Conservation (phyloP, 2,329 filamentous ascomycete species). For the Penicillium sp. region DNA sequence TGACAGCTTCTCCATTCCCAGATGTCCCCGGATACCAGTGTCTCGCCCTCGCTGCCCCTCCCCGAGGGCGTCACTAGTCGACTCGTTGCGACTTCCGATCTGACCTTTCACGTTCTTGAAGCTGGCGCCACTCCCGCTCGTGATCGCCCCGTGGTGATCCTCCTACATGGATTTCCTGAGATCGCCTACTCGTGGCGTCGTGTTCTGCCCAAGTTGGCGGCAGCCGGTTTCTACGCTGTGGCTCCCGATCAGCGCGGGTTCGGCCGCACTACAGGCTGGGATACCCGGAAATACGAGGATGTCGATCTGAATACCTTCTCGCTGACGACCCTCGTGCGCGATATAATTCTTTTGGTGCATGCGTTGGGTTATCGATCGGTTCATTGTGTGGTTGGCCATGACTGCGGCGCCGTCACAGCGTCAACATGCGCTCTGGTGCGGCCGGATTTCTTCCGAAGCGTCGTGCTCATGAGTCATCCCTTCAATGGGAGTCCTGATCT, state of each 20-base stretch:
- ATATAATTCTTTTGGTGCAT: constrained; percentile 65
- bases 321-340: constrained; percentile 63
- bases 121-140: constrained; percentile 50
- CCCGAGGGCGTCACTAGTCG: constrained; percentile 60
- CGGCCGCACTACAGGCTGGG: constrained; percentile 67
- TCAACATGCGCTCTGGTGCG: constrained; percentile 64
- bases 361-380: constrained; percentile 64
- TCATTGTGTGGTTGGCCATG: constrained; percentile 66
- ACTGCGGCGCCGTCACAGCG: constrained; percentile 67
- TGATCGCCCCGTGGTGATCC: constrained; percentile 60
- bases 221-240: constrained; percentile 66
- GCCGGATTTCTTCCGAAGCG: constrained; percentile 66
- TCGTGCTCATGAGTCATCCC: constrained; percentile 68
- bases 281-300: constrained; percentile 53
- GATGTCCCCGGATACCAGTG: constrained; percentile 14
- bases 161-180: constrained; percentile 71
- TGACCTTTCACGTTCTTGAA: constrained; percentile 66
- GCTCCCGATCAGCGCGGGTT: constrained; percentile 72
- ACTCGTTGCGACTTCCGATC: constrained; percentile 62
- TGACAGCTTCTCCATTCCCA: neutral
- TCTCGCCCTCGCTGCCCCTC: constrained; percentile 50
- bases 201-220: constrained; percentile 62
- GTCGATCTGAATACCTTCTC: constrained; percentile 63
- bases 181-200: constrained; percentile 72
- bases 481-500: constrained; percentile 59